These are phyloP conservation scores for Pseudocohnilembus persalinus DNA, from an alignment of 169 alveolate genomes.

Conservation along the genomic window DNA sequence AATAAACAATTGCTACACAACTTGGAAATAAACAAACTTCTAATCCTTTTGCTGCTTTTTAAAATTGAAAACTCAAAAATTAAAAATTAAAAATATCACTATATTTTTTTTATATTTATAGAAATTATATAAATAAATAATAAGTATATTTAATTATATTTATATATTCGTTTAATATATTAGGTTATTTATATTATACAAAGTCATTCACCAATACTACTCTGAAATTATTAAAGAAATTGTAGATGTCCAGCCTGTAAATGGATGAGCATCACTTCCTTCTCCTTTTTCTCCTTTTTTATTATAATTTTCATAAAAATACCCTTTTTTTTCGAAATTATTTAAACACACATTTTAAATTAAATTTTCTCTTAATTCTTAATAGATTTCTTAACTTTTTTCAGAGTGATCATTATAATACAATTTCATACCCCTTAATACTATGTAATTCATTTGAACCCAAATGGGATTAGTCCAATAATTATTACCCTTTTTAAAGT, in stretches of 20 bases:
- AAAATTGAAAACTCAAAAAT: too few species aligned
- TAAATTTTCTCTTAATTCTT: slow-evolving; percentile 57
- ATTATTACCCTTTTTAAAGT: slow-evolving; percentile 66
- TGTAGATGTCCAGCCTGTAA: slow-evolving; percentile 84
- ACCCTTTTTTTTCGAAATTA: slow-evolving; percentile 61
- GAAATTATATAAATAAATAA: too few species aligned
- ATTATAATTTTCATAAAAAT: slow-evolving; percentile 75
- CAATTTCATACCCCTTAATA: slow-evolving; percentile 65
- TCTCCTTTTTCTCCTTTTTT: slow-evolving; percentile 54
- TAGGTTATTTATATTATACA: neutral
- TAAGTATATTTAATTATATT: too few species aligned
- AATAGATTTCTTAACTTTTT: slow-evolving; percentile 42
- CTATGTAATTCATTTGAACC: slow-evolving; percentile 75
- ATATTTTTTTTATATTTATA: too few species aligned
- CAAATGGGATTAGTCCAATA: slow-evolving; percentile 87
- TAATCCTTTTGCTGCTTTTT: neutral
- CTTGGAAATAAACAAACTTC: neutral
- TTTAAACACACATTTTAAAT: slow-evolving; percentile 58
- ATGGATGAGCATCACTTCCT: slow-evolving; percentile 77
- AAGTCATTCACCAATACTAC: slow-evolving; percentile 31
- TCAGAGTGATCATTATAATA: slow-evolving; percentile 49
- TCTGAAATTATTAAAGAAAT: slow-evolving; percentile 59
- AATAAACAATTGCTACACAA: neutral
- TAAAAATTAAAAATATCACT: neutral
- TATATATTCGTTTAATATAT: too few species aligned